Evolutionary conservation across 2,329 filamentous ascomycete species (phyloP).

Genomic region (Calonectria pauciramosa): DNA sequence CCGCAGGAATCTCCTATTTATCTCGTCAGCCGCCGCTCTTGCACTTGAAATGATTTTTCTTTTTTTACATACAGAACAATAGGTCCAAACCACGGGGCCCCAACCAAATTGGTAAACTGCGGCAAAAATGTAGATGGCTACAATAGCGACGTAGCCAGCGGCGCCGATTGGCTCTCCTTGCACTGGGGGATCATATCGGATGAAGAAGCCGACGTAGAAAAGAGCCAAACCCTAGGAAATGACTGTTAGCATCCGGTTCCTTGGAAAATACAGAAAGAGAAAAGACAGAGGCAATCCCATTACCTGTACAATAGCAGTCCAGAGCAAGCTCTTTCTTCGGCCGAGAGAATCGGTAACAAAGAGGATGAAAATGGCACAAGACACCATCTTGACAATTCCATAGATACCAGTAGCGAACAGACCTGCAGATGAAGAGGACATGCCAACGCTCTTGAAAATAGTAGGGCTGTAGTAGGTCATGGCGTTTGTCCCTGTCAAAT

Average conservation of each 20-base stretch:
- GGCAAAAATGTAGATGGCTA: constrained; percentile 21
- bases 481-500: constrained; percentile 53
- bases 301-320: constrained; percentile 29
- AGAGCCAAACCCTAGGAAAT: constrained; percentile 18
- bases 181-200: constrained; percentile 20
- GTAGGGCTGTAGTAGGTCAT: constrained; percentile 46
- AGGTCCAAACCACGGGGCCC: constrained; percentile 26
- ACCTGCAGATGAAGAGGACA: constrained; percentile 22
- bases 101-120: constrained; percentile 22
- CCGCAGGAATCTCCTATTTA: constrained; percentile 20
- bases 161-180: neutral
- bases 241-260: neutral
- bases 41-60: neutral
- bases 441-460: constrained; percentile 22
- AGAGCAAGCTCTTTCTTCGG: constrained; percentile 26
- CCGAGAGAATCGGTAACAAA: constrained; percentile 25
- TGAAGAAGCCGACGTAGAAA: constrained; percentile 28
- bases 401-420: constrained; percentile 25
- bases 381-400: constrained; percentile 23
- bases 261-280: neutral
- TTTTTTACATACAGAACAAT: constrained; percentile 14
- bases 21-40: neutral
- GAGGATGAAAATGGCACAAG: constrained; percentile 11
- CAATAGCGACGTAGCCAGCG: constrained; percentile 26
- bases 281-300: too few relatives aligned